Percentiles rank a stretch among this genome's conserved stretches.
Conservation (phyloP, 164 flowering plant species). For the Stephania japonica region DNA sequence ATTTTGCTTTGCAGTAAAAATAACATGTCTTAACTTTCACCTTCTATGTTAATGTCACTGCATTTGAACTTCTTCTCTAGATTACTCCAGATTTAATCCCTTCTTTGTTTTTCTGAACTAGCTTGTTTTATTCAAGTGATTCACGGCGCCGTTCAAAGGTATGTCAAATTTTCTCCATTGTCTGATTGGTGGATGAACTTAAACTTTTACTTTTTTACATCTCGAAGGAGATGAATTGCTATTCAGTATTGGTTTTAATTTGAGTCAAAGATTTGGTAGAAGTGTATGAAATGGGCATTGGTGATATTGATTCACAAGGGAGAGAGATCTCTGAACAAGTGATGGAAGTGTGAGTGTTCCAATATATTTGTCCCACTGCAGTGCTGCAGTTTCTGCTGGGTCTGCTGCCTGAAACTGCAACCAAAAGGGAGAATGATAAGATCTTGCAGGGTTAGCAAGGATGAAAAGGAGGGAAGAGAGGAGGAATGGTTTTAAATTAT, state of each 20-base stretch:
- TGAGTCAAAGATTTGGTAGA: conserved; percentile 5
- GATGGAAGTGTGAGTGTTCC: conserved; percentile 45
- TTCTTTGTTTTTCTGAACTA: no score
- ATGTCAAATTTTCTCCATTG: background rate
- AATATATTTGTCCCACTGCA: conserved; percentile 31
- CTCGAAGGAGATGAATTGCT: background rate
- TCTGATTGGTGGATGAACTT: background rate
- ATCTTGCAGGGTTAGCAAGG: conserved; percentile 31
- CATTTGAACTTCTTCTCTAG: background rate
- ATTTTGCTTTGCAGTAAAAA: background rate
- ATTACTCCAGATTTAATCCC: background rate
- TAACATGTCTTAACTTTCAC: conserved; percentile 1
- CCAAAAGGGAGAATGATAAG: conserved; percentile 49
- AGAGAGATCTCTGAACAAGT: conserved; percentile 41
- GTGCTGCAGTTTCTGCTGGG: conserved; percentile 36
- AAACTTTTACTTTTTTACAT: no score
- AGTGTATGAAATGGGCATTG: background rate
- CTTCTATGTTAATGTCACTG: background rate
- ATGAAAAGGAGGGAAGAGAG: conserved; percentile 2
- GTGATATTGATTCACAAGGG: conserved; percentile 19
- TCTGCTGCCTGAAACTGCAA: conserved; percentile 44
- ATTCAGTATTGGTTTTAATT: background rate
- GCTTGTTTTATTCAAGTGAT: background rate
- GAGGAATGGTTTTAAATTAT: background rate
- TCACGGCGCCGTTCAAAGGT: background rate